These are phyloP conservation scores for Podospora bellae-mahoneyi DNA, from an alignment of 495 filamentous ascomycete genomes.

Conservation along the genomic window DNA sequence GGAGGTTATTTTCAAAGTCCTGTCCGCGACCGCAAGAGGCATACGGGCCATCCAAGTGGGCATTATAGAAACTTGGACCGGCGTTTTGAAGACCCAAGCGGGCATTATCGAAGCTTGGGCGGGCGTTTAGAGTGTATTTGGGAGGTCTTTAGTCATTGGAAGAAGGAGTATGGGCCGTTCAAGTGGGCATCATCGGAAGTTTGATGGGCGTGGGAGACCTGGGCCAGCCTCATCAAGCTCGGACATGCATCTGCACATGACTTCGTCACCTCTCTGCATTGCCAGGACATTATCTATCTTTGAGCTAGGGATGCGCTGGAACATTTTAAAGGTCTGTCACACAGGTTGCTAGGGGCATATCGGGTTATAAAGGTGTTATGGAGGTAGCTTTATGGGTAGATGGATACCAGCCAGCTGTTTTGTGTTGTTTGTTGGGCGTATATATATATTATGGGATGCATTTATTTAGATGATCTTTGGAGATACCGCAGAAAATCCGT, in stretches of 20 bases:
- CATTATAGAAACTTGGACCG: neutral
- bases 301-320: no score
- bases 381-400: neutral
- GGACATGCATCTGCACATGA: no score
- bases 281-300: no score
- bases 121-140: neutral
- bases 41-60: neutral
- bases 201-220: neutral
- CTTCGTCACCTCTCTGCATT: no score
- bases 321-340: neutral
- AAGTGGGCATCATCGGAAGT: neutral
- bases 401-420: neutral
- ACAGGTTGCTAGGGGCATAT: neutral
- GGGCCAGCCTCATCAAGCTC: no score
- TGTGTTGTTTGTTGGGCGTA: neutral
- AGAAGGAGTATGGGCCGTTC: neutral
- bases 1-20: neutral
- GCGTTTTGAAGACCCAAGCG: neutral
- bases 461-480: no score
- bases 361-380: neutral
- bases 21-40: neutral
- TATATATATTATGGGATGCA: neutral
- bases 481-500: no score
- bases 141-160: neutral
- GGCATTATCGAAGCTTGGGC: neutral